Percentiles rank a stretch among this genome's conserved stretches.
These are phyloP conservation scores for Suhomyces kilbournensis DNA, from an alignment of 805 yeast species.

Conservation along the genomic window DNA sequence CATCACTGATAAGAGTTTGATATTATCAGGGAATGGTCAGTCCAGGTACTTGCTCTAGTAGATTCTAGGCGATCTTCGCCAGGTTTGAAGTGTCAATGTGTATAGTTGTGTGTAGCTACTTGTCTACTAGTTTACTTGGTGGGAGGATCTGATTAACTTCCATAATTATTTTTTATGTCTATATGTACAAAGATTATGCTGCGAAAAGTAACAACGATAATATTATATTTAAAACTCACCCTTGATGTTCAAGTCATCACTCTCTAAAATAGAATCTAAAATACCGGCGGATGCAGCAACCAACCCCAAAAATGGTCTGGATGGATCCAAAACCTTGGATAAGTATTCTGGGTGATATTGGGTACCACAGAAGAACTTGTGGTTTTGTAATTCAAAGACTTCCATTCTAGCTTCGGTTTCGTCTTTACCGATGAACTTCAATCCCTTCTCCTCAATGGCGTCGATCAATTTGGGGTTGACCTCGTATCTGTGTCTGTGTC, in stretches of 20 bases:
- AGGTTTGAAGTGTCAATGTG: neutral
- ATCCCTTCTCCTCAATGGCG: constrained; percentile 71
- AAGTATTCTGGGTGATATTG: constrained; percentile 99
- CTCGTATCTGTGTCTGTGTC: constrained; percentile 99
- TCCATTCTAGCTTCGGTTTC: constrained; percentile 92
- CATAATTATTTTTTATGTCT: constrained; percentile 2
- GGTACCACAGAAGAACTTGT: constrained; percentile 89
- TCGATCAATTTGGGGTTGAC: constrained; percentile 82
- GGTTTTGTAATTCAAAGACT: constrained; percentile 78
- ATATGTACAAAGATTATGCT: constrained; percentile 2
- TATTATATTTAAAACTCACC: constrained; percentile 36
- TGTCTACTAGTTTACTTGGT: neutral
- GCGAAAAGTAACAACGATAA: neutral
- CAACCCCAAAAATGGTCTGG: constrained; percentile 92
- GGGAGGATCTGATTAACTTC: neutral
- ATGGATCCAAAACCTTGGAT: constrained; percentile 94
- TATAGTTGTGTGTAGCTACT: neutral
- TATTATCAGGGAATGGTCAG: neutral
- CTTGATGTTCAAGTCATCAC: constrained; percentile 41
- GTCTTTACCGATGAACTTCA: constrained; percentile 90
- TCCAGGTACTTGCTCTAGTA: neutral
- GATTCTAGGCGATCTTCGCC: neutral
- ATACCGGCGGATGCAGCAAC: constrained; percentile 92
- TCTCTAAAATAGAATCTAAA: constrained; percentile 59
- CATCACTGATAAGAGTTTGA: neutral